Base-by-base conservation (phyloP, 108 stramenopile genomes). In the Epithemia pelagica region DNA sequence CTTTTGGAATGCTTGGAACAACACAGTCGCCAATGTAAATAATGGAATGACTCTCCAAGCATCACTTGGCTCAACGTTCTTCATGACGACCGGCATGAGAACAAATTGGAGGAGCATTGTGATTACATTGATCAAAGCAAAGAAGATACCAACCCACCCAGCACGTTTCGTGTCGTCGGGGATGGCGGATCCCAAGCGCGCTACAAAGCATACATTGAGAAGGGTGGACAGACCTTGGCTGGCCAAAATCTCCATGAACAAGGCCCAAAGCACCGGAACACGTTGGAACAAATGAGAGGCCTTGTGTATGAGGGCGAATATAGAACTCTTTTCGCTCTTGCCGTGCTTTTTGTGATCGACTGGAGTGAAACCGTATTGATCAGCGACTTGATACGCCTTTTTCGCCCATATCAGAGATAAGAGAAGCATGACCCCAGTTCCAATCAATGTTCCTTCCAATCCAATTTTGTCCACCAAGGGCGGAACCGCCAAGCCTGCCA, bases 61-160 rank as follows among this genome's bases (percentile, higher is more conserved):
- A 63, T 64, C 67, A 33, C 74, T 78, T 5, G 87, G 85, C 37
- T 92, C 87, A 28, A 86, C 62, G 21, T 71, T 22, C 64, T 71
- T 74, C 64, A 88, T 82, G 52, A 92, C 65, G 18, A 66, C 22
- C 19, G 91, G 91, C 72, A 92, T 62, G 5, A 85, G 62, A 23
- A 68, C 78, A 66, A 92, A 89, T 67, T 92, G 91, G 26, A 92
- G 68, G 0, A 76, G 27, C 73, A 87, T 87, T 18, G 80, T 85
- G 65, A 89, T 63, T 30, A 85, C 70, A 60, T 92, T 92, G 69
- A 87, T 82, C 0, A 66, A 52, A 25, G 87, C 85, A 70, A 85
- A 92, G 71, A 88, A 92, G 56, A 86, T 85, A 5, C 92, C 92
- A 37, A 88, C 90, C 84, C 86, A 94, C 22, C 83, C 86, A 23